Conservation (phyloP, 1,284 basidiomycete genomes). For the Puccinia coronata region DNA sequence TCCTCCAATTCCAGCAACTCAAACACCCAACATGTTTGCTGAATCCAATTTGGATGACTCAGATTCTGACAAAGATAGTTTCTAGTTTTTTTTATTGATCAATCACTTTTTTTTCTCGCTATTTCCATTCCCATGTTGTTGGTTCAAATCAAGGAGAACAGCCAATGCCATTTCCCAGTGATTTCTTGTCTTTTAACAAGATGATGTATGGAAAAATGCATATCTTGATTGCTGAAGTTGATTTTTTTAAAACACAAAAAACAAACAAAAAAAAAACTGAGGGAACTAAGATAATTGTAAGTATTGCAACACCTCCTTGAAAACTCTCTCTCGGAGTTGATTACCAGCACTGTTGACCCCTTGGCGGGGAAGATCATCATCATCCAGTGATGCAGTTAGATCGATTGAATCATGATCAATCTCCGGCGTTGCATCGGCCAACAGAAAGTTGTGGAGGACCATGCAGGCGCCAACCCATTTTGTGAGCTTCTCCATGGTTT, state of each 20-base stretch:
- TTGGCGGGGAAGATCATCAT: background rate
- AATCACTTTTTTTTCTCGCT: no score
- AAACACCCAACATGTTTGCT: no score
- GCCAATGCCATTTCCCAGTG: no score
- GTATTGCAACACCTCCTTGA: background rate
- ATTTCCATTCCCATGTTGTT: no score
- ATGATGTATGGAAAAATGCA: no score
- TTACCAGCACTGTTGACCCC: conserved; percentile 1
- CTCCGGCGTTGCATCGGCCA: background rate
- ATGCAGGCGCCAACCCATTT: conserved; percentile 20
- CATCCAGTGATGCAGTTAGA: background rate
- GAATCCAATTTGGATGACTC: no score
- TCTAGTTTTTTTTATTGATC: no score
- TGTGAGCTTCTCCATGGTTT: background rate
- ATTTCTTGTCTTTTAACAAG: no score
- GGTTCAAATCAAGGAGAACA: no score
- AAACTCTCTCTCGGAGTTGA: background rate
- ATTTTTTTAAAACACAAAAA: background rate
- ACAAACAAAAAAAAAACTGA: background rate
- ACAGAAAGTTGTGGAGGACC: conserved; percentile 27
- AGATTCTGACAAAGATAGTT: no score
- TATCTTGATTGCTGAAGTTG: no score
- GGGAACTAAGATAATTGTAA: background rate
- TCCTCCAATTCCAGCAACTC: no score
- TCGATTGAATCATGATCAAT: conserved; percentile 6